A percentile compares a stretch with the other conserved stretches of the same genome.
phyloP scores from a whole-genome alignment of 768 basidiomycete genomes.

The Termitomyces sp. region DNA sequence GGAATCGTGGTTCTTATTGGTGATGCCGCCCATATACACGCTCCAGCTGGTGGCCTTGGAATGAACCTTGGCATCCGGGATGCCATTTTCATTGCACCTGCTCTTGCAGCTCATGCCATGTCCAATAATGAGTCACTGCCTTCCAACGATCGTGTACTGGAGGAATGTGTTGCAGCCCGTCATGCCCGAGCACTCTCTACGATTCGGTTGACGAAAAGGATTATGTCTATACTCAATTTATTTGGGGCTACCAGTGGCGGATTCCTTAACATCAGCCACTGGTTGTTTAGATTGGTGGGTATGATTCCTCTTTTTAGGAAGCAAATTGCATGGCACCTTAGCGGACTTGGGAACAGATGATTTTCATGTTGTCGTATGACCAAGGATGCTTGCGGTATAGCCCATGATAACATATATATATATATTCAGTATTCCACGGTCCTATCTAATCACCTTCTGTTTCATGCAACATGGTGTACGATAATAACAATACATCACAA shows the following conservation, averaged over 20 bases:
- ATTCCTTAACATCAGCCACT: conserved; percentile 11
- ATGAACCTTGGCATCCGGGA: conserved; percentile 60
- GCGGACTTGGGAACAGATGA: conserved; percentile 19
- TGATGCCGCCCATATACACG: conserved; percentile 47
- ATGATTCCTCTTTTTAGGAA: conserved; percentile 12
- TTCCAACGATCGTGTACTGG: conserved; percentile 26
- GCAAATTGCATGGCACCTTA: conserved; percentile 16
- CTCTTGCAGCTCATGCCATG: conserved; percentile 28
- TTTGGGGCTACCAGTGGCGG: conserved; percentile 1
- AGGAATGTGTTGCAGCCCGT: conserved; percentile 29
- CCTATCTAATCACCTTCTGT: not conserved
- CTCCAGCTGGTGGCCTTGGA: conserved; percentile 51
- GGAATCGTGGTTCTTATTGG: conserved; percentile 17
- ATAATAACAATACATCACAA: not conserved
- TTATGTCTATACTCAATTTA: conserved; percentile 15
- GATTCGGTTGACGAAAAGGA: conserved; percentile 34
- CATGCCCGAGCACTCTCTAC: conserved; percentile 34
- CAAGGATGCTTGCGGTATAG: not conserved
- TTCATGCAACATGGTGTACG: not conserved
- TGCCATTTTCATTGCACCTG: conserved; percentile 40
- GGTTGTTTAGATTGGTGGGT: conserved; percentile 13
- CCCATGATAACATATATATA: not conserved
- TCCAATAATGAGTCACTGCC: conserved; percentile 10
- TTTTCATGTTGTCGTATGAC: not conserved
- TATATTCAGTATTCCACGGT: not conserved